These are phyloP conservation scores for Fusarium metavorans DNA, from an alignment of 2,329 filamentous ascomycete species.

Conservation along the genomic window DNA sequence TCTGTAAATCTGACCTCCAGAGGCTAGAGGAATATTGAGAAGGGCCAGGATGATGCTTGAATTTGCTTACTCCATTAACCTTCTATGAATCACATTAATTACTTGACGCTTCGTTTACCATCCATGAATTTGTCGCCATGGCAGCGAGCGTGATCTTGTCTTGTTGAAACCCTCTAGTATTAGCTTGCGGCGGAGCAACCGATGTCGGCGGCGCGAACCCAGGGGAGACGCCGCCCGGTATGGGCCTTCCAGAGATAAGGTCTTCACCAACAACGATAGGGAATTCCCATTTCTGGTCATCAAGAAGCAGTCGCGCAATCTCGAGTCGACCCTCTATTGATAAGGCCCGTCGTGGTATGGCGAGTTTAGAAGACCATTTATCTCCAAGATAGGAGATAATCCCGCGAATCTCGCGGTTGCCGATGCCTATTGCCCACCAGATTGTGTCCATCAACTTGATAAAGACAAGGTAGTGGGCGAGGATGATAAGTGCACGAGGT, in stretches of 20 bases:
- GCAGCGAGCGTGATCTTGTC: neutral
- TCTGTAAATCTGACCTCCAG: neutral
- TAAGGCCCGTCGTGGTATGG: neutral
- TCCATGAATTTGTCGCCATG: neutral
- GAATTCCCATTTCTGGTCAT: neutral
- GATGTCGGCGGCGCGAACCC: neutral
- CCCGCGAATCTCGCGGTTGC: neutral
- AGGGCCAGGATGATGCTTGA: neutral
- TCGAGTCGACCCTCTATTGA: neutral
- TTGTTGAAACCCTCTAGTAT: neutral
- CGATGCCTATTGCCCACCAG: neutral
- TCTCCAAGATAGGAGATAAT: neutral
- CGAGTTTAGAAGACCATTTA: neutral
- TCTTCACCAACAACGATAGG: neutral
- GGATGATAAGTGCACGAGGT: neutral
- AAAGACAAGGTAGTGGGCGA: neutral
- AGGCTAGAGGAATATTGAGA: neutral
- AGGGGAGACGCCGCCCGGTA: neutral
- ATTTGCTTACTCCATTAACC: neutral
- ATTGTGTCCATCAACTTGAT: neutral
- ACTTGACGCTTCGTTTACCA: neutral
- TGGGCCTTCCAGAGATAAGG: neutral
- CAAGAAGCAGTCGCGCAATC: neutral
- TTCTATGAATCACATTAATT: neutral
- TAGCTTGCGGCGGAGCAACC: neutral